Base-by-base conservation (phyloP, 352 stramenopile genomes). In the Phytophthora litchii region DNA sequence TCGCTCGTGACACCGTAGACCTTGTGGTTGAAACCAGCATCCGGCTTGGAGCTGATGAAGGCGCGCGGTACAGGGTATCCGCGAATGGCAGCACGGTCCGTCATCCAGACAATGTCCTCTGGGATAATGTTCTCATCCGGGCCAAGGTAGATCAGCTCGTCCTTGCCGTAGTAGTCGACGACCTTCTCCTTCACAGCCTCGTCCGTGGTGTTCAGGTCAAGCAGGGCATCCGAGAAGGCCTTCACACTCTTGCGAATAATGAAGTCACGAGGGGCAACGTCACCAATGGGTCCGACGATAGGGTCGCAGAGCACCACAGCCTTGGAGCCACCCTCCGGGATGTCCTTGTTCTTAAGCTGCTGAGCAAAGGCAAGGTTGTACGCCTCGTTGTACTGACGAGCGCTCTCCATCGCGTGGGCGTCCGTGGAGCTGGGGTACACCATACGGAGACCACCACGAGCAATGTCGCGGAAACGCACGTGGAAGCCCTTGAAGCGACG, bases 241-340 rank as follows among this genome's bases (percentile, higher is more conserved):
- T 99, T 99, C 47, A 99, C 95, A 44, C 85, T 95, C 86, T 99
- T 99, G 58, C 96, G 87, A 63, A 99, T 94, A 54, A 93, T 94
- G 47, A 91, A 95, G 54, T 95, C 84, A 19, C 85, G 83, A 19
- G 84, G 79, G 8, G 84, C 84, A 45, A 93, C 68, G 57, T 94
- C 83, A 10, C 81, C 86, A 9, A 91, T 62, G 9, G 81, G 77
- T 14, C 83, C 83, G 12, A 89, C 78, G 31, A 89, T 86, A 19
- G 80, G 80, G 51, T 95, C 84, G 17, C 86, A 88, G 7, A 93
- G 70, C 45, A 95, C 79, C 14, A 93, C 84, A 19, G 82, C 86
- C 74, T 95, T 93, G 43, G 83, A 95, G 32, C 86, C 84, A 34
- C 83, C 83, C 56, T 95, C 86, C 1, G 82, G 83, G 21, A 95